A percentile compares a stretch with the other conserved stretches of the same genome.
Conservation (phyloP, 768 basidiomycete genomes). For the Tephrocybe sp. region DNA sequence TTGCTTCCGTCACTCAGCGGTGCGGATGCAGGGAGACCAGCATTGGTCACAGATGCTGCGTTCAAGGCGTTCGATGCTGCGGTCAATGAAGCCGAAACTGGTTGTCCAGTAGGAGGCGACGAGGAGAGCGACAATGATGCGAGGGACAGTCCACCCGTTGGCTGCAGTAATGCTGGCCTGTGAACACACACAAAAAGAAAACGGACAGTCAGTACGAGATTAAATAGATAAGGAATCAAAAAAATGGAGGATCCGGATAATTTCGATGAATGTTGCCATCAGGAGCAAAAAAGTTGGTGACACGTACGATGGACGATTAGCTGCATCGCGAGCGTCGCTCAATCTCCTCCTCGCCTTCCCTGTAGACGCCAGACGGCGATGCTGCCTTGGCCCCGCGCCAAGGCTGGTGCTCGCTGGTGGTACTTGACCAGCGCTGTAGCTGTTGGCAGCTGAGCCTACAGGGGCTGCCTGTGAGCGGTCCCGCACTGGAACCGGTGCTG, state of each 20-base stretch:
- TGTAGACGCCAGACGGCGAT: conserved; percentile 69
- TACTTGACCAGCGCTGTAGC: conserved; percentile 14
- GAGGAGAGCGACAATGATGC: conserved; percentile 44
- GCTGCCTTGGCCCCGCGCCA: conserved; percentile 41
- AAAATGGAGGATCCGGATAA: conserved; percentile 2
- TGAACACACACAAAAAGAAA: conserved; percentile 5
- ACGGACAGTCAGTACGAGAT: conserved; percentile 4
- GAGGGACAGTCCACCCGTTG: conserved; percentile 37
- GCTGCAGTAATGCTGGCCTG: conserved; percentile 32
- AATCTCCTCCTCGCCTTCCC: conserved; percentile 68
- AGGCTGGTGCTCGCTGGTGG: conserved; percentile 26
- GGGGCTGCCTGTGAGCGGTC: conserved; percentile 7
- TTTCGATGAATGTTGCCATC: conserved; percentile 4
- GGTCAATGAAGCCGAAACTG: conserved; percentile 23
- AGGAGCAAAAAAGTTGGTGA: conserved; percentile 11
- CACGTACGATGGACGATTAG: conserved; percentile 70
- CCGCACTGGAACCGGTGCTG: conserved; percentile 39
- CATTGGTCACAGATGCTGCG: conserved; percentile 18
- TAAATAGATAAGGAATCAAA: conserved; percentile 1
- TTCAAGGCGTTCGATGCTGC: conserved; percentile 23
- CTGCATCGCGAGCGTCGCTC: conserved; percentile 80
- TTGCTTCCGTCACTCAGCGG: conserved; percentile 27
- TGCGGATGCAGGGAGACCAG: conserved; percentile 18
- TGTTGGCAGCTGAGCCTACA: conserved; percentile 13
- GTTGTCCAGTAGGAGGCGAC: conserved; percentile 30